phyloP scores from a whole-genome alignment of 805 yeast species.

The Starmerella vitae region DNA sequence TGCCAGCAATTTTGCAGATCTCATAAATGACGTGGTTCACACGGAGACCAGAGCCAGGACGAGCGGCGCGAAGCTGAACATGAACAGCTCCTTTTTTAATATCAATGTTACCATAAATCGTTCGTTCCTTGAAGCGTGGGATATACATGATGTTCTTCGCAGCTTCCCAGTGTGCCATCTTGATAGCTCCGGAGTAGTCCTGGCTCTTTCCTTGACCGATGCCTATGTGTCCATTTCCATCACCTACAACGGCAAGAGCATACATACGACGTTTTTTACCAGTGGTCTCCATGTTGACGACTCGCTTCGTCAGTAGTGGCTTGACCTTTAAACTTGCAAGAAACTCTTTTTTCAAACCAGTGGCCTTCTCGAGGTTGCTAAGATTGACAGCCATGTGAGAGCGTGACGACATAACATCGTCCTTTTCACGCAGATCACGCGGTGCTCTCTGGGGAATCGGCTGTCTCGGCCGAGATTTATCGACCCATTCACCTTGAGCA shows the following conservation, averaged over 20 bases:
- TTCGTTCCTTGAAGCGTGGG: conserved; percentile 82
- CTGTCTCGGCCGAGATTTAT: conserved; percentile 42
- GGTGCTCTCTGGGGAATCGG: conserved; percentile 42
- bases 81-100: conserved; percentile 78
- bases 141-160: conserved; percentile 68
- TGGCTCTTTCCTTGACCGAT: conserved; percentile 72
- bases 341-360: conserved; percentile 23
- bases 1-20: conserved; percentile 85
- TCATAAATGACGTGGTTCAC: conserved; percentile 84
- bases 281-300: conserved; percentile 69
- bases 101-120: conserved; percentile 72
- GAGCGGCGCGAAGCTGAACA: conserved; percentile 69
- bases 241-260: conserved; percentile 82
- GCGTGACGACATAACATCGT: conserved; percentile 26
- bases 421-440: conserved; percentile 30
- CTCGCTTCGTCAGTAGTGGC: conserved; percentile 41
- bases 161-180: conserved; percentile 88
- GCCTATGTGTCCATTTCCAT: conserved; percentile 85
- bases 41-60: conserved; percentile 86
- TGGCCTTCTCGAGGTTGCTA: conserved; percentile 24
- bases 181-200: conserved; percentile 61
- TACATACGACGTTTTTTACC: conserved; percentile 45
- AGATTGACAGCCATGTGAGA: conserved; percentile 25
- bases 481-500: conserved; percentile 35
- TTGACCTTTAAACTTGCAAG: conserved; percentile 22